Conservation (phyloP, 768 basidiomycete genomes). For the Leucosporidium yakuticum region DNA sequence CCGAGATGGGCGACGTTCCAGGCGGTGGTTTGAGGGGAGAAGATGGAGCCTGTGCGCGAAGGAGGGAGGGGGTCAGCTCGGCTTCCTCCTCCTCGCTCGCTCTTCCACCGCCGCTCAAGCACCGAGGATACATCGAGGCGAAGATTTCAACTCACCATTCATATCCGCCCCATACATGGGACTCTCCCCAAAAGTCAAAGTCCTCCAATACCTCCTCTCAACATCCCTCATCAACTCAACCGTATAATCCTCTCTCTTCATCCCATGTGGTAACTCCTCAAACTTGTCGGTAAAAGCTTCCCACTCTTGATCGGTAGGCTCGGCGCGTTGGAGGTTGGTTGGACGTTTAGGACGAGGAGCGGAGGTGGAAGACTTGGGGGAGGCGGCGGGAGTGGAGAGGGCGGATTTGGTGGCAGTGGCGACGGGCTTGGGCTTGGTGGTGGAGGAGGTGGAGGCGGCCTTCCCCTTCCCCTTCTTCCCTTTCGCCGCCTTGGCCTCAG, state of each 20-base stretch:
- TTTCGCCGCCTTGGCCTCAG: too few relatives aligned
- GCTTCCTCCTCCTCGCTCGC: background rate
- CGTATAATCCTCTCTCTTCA: conserved; percentile 67
- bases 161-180: conserved; percentile 98
- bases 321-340: conserved; percentile 14
- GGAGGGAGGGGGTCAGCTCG: conserved; percentile 43
- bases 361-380: background rate
- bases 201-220: conserved; percentile 87
- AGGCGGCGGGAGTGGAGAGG: background rate
- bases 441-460: background rate
- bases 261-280: conserved; percentile 31
- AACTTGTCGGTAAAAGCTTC: conserved; percentile 31
- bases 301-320: conserved; percentile 36
- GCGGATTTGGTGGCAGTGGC: background rate
- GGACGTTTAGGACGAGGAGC: conserved; percentile 19
- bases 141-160: conserved; percentile 60
- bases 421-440: too few relatives aligned
- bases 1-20: conserved; percentile 96
- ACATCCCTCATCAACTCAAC: conserved; percentile 78
- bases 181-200: conserved; percentile 77
- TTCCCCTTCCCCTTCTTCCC: too few relatives aligned
- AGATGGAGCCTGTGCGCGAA: conserved; percentile 43
- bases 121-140: background rate
- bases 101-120: background rate
- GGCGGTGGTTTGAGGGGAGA: conserved; percentile 65